phyloP scores from a whole-genome alignment of 164 flowering plant species.

The Magnolia officinalis region DNA sequence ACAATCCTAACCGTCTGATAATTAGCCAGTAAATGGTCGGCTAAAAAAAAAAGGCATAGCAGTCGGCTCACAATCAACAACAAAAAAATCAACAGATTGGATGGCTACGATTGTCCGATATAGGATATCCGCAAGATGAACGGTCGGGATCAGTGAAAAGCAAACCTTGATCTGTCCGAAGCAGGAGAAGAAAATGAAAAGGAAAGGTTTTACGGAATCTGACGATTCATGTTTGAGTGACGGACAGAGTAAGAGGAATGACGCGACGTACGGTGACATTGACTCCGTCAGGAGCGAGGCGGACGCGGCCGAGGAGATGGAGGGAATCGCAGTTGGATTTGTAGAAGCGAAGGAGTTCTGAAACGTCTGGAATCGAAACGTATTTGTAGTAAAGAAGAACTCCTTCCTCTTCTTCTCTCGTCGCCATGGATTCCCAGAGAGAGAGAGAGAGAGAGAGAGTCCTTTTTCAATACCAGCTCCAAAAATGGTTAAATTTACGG shows the following conservation, averaged over 20 bases:
- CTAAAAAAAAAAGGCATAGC: too few species aligned
- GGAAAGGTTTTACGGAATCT: neutral
- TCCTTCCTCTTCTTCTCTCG: slow-evolving; percentile 38
- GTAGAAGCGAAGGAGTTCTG: slow-evolving; percentile 56
- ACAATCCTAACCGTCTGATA: too few species aligned
- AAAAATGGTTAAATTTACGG: neutral
- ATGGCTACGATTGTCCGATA: neutral
- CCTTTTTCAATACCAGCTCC: neutral
- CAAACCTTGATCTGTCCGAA: too few species aligned
- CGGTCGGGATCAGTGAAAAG: too few species aligned
- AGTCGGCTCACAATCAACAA: too few species aligned
- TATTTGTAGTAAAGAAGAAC: slow-evolving; percentile 83
- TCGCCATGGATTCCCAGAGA: neutral
- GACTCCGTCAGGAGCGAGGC: slow-evolving; percentile 81
- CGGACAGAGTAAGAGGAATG: neutral
- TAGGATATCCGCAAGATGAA: too few species aligned
- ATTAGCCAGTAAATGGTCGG: too few species aligned
- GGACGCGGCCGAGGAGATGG: slow-evolving; percentile 84
- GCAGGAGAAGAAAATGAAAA: neutral
- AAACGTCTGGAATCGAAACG: slow-evolving; percentile 49
- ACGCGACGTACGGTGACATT: slow-evolving; percentile 71
- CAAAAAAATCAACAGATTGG: neutral
- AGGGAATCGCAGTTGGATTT: slow-evolving; percentile 69
- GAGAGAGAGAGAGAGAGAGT: neutral
- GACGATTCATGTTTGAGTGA: neutral